Evolutionary conservation across 2,329 filamentous ascomycete species (phyloP), one percentile per base, ranked within the genome.

Genomic region (Phaeosphaeria sp.): DNA sequence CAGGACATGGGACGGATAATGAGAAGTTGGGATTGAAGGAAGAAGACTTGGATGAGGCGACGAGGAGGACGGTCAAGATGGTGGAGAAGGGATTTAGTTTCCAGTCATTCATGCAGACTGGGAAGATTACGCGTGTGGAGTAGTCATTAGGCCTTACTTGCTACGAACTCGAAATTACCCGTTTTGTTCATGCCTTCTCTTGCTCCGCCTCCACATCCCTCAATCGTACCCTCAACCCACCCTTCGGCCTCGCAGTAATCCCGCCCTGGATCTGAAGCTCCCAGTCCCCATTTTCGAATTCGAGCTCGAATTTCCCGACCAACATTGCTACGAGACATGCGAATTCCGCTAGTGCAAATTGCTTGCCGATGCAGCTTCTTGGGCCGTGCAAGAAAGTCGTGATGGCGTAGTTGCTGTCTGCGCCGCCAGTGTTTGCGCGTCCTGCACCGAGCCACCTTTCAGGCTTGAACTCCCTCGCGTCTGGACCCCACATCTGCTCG

Each of bases 331-430:
- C 73, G 61, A 97, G 78, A 72, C 90, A 94, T 8, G 91, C 92
- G 77, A 97, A 91, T 81, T 97, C 94, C 0, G 89, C 87, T 73
- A 87, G 89, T 0, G 93, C 91, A 78, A 97, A 97, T 2, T 83
- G 82, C 75, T 89, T 85, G 0, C 93, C 93, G 66, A 97, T 97
- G 73, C 93, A 97, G 71, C 89, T 91, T 52, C 93, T 82, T 1
- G 93, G 92, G 0, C 93, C 93, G 73, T 96, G 92, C 57, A 97
- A 76, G 78, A 97, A 97, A 0, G 91, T 94, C 77, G 94, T 74
- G 68, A 90, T 89, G 0, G 89, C 86, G 73, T 90, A 96, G 76
- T 94, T 95, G 64, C 84, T 91, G 17, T 83, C 81, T 1, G 91
- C 89, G 8, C 91, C 91, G 6, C 92, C 92, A 43, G 85, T 87